These are phyloP conservation scores for Monosporascus sp. DNA, from an alignment of 2,329 filamentous ascomycete genomes.

Conservation along the genomic window DNA sequence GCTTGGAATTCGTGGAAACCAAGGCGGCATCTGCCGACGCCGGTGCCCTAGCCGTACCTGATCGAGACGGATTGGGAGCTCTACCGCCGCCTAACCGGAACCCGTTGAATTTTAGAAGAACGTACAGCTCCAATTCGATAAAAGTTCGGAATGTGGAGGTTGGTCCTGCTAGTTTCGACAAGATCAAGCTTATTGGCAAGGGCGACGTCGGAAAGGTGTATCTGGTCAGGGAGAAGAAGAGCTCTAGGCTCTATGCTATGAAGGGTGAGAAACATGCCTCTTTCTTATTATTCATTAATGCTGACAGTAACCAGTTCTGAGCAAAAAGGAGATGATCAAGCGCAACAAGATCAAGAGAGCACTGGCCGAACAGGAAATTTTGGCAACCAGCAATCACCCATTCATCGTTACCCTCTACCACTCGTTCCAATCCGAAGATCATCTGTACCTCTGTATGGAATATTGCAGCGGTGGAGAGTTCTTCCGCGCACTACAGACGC, in stretches of 20 bases:
- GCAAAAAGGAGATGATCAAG: slow-evolving; percentile 99
- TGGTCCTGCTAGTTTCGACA: slow-evolving; percentile 91
- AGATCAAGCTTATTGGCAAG: slow-evolving; percentile 99
- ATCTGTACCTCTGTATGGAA: slow-evolving; percentile 99
- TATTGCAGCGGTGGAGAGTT: slow-evolving; percentile 99
- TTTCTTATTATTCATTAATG: slow-evolving; percentile 2
- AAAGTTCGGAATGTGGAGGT: slow-evolving; percentile 98
- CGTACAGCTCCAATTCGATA: slow-evolving; percentile 98
- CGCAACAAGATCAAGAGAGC: slow-evolving; percentile 99
- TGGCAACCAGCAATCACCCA: slow-evolving; percentile 96
- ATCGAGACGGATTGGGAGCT: slow-evolving; percentile 49
- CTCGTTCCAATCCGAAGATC: slow-evolving; percentile 98
- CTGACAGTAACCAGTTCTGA: slow-evolving; percentile 65
- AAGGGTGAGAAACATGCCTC: slow-evolving; percentile 60
- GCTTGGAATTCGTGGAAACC: slow-evolving; percentile 41
- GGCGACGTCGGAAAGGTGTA: slow-evolving; percentile 99
- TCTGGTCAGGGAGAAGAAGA: slow-evolving; percentile 96
- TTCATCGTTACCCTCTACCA: slow-evolving; percentile 99
- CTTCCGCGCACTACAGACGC: slow-evolving; percentile 91
- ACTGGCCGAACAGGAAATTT: slow-evolving; percentile 92
- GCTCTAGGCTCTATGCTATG: slow-evolving; percentile 91
- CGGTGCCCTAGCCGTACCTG: slow-evolving; percentile 33
- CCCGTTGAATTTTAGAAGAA: slow-evolving; percentile 77
- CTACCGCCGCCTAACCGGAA: slow-evolving; percentile 64
- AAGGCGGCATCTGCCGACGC: slow-evolving; percentile 34